Evolutionary conservation across 2,329 filamentous ascomycete genomes (phyloP), one percentile per base, ranked within the genome.

Genomic region (Passalora sequoiae): DNA sequence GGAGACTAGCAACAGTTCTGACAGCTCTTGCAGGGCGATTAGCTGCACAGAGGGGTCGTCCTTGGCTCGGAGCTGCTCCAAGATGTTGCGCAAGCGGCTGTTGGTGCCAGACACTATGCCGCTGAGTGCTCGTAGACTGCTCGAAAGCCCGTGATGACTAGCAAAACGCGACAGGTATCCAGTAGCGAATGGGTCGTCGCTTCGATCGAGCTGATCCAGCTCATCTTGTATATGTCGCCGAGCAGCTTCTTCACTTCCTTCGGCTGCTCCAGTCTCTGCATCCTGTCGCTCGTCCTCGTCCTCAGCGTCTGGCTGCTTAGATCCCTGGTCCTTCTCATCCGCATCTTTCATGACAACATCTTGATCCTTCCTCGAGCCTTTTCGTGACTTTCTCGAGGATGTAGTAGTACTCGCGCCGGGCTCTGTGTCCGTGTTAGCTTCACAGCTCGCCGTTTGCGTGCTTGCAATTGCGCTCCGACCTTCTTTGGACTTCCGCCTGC

Each of bases 61-160:
- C 61, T 89, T 91, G 57, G 86, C 81, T 53, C 84, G 83, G 45
- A 98, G 71, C 49, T 72, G 69, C 40, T 74, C 71, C 35, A 74
- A 60, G 24, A 73, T 69, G 42, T 60, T 86, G 43, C 91, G 80
- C 38, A 98, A 73, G 52, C 89, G 81, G 28, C 81, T 76, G 16
- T 86, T 84, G 46, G 91, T 81, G 28, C 89, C 86, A 2, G 86
- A 85, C 78, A 96, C 91, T 77, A 95, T 94, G 51, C 89, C 89
- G 40, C 82, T 94, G 53, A 98, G 70, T 13, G 89, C 89, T 61
- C 91, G 77, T 13, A 98, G 75, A 10, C 89, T 94, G 60, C 74
- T 86, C 5, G 87, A 86, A 20, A 97, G 70, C 40, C 80, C 74
- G 12, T 80, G 75, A 7, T 77, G 73, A 44, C 76, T 76, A 33